Percentiles rank a stretch among this genome's conserved stretches.
Conservation (phyloP, 148 eudicot genomes). For the Gaultheria prostrata region DNA sequence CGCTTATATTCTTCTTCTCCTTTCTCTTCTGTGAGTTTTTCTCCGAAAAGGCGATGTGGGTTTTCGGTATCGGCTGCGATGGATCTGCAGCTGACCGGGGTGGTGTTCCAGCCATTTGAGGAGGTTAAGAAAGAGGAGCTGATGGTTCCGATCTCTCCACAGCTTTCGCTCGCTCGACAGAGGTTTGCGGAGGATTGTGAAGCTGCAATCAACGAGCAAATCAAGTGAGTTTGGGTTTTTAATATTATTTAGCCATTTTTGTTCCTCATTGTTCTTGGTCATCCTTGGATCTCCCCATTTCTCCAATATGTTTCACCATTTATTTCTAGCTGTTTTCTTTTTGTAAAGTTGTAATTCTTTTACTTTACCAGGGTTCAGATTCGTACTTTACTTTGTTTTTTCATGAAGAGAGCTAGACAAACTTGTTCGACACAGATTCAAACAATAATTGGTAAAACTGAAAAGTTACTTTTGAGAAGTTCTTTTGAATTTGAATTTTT, state of each 20-base stretch:
- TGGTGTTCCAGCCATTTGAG: constrained; percentile 75
- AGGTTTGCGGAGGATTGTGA: constrained; percentile 51
- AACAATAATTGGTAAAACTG: background rate
- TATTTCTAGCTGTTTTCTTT: background rate
- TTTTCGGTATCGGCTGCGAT: constrained; percentile 27
- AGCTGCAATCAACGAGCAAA: constrained; percentile 80
- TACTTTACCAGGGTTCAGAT: background rate
- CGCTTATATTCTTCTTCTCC: background rate
- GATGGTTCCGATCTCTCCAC: constrained; percentile 46
- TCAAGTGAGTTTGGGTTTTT: constrained; percentile 49
- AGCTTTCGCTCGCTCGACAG: constrained; percentile 67
- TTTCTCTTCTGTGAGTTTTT: background rate
- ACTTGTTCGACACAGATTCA: background rate
- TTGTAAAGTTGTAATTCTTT: background rate
- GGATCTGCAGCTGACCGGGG: constrained; percentile 39
- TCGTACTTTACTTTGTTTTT: background rate
- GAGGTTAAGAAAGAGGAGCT: constrained; percentile 66
- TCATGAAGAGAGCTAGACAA: background rate
- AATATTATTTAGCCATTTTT: background rate
- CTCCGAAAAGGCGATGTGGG: constrained; percentile 20
- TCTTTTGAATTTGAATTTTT: background rate
- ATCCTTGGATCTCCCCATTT: background rate
- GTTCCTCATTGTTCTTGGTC: background rate
- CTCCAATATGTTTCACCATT: background rate
- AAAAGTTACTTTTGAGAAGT: background rate